phyloP scores from a whole-genome alignment of 768 basidiomycete species.

The Agaricus sinodeliciosus region DNA sequence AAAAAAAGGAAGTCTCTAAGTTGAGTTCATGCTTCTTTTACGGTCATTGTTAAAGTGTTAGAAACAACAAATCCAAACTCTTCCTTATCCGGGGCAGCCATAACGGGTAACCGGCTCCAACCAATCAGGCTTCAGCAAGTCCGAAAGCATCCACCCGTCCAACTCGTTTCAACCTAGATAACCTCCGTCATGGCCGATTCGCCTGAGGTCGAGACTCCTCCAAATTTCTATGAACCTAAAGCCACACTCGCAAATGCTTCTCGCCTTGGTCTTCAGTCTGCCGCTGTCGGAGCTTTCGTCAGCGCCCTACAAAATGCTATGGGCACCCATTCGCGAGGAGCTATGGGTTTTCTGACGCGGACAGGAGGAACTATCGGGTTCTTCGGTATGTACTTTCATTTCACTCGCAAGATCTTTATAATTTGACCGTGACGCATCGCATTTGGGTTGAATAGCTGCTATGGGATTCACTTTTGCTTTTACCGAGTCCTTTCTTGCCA shows the following conservation, averaged over 20 bases:
- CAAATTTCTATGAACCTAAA: conserved; percentile 37
- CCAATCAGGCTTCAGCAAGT: conserved; percentile 16
- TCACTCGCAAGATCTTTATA: background rate
- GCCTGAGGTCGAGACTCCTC: conserved; percentile 17
- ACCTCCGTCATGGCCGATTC: conserved; percentile 29
- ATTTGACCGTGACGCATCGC: background rate
- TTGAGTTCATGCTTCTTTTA: too few relatives aligned
- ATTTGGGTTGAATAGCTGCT: conserved; percentile 47
- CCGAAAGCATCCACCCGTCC: conserved; percentile 22
- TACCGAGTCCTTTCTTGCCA: conserved; percentile 76
- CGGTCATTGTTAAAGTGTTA: too few relatives aligned
- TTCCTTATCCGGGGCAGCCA: conserved; percentile 12
- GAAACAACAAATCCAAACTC: background rate
- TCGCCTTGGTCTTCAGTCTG: conserved; percentile 55
- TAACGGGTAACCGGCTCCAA: conserved; percentile 25
- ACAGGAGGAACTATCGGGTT: conserved; percentile 87
- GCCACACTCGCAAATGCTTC: conserved; percentile 51
- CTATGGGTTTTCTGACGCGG: conserved; percentile 80
- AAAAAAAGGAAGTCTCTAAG: too few relatives aligned
- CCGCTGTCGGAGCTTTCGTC: conserved; percentile 59
- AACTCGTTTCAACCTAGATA: conserved; percentile 3
- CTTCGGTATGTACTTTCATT: conserved; percentile 57
- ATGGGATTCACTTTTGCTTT: conserved; percentile 85
- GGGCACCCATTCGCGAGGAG: conserved; percentile 69
- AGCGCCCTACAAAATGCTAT: conserved; percentile 75